phyloP scores from a whole-genome alignment of 768 basidiomycete genomes.

The Crassisporium funariophilum region DNA sequence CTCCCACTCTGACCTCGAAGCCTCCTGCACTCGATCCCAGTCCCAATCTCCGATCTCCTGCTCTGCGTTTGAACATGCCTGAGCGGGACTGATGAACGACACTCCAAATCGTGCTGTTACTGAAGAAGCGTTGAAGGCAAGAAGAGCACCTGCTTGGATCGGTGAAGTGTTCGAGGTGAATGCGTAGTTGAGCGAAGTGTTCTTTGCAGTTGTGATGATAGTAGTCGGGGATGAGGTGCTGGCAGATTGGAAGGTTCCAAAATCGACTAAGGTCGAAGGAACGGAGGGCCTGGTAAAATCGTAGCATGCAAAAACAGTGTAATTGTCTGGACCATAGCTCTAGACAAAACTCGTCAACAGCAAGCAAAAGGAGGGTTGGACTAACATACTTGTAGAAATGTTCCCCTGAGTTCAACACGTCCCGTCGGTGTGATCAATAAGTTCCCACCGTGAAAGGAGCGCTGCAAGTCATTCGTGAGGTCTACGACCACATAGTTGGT shows the following conservation, averaged over 20 bases:
- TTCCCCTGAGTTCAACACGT: slow-evolving; percentile 43
- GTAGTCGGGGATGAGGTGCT: slow-evolving; percentile 33
- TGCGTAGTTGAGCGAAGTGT: slow-evolving; percentile 37
- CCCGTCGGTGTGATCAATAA: slow-evolving; percentile 34
- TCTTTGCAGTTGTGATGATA: slow-evolving; percentile 34
- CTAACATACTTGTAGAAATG: slow-evolving; percentile 42
- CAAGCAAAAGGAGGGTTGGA: neutral
- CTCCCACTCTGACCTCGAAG: slow-evolving; percentile 44
- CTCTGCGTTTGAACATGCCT: slow-evolving; percentile 62
- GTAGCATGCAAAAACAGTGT: slow-evolving; percentile 51
- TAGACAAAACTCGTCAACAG: slow-evolving; percentile 12
- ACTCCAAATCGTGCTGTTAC: slow-evolving; percentile 59
- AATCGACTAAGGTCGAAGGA: slow-evolving; percentile 23
- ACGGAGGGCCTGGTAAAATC: slow-evolving; percentile 38
- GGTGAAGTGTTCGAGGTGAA: slow-evolving; percentile 38
- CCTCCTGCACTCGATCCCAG: slow-evolving; percentile 41
- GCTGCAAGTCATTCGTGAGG: slow-evolving; percentile 45
- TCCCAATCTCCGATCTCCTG: slow-evolving; percentile 52
- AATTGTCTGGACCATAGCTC: slow-evolving; percentile 52
- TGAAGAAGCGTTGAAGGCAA: slow-evolving; percentile 37
- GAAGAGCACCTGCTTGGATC: slow-evolving; percentile 47
- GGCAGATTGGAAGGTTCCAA: slow-evolving; percentile 44
- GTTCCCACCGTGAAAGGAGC: slow-evolving; percentile 49
- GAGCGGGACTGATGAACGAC: slow-evolving; percentile 52
- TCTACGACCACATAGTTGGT: slow-evolving; percentile 54